Base-by-base conservation (phyloP, 371 early-diverging fungal genomes). In the Basidiobolus meristosporus region DNA sequence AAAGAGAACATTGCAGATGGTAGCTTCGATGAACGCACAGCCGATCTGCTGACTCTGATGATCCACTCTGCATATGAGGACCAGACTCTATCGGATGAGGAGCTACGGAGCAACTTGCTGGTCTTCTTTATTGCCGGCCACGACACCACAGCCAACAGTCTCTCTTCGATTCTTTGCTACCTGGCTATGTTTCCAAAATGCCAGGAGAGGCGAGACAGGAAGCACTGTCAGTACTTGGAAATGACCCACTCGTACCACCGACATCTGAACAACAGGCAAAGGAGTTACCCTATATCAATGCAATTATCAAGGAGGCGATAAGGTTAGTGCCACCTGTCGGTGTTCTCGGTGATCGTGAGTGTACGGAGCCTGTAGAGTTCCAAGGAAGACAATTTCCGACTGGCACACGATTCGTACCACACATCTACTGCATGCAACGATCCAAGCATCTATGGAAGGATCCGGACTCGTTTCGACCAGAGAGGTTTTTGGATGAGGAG, bases 101-200 rank as follows among this genome's bases (percentile, higher is more conserved):
- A n/a, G n/a, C n/a, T n/a, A n/a, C n/a, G n/a, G n/a, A n/a, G n/a
- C n/a, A n/a, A n/a, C n/a, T n/a, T n/a, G 41, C 41, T 6, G 41
- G 34, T 6, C 33, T 33, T 17, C n/a, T n/a, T n/a, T n/a, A n/a
- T n/a, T n/a, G n/a, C n/a, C n/a, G n/a, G n/a, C n/a, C n/a, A n/a
- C n/a, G 34, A 41, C 14, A 41, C 41, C 10, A 41, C 34, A 4
- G 41, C 34, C 11, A 41, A 41, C 21, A 33, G 34, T 17, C 21
- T 41, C 2, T 21, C 41, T 10, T 18, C 10, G 3, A 30, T 12
- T 3, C 20, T 41, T 3, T 33, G 34, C 14, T 30, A 20, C 14
- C 26, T 41, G 10, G 32, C 41, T 5, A 41, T 6, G 10, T 20
- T 33, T 32, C 41, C 32, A 7, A 22, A 20, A 37, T 11, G 6